Conservation (phyloP, 2,329 filamentous ascomycete species). For the Trichoderma atrobrunneum region DNA sequence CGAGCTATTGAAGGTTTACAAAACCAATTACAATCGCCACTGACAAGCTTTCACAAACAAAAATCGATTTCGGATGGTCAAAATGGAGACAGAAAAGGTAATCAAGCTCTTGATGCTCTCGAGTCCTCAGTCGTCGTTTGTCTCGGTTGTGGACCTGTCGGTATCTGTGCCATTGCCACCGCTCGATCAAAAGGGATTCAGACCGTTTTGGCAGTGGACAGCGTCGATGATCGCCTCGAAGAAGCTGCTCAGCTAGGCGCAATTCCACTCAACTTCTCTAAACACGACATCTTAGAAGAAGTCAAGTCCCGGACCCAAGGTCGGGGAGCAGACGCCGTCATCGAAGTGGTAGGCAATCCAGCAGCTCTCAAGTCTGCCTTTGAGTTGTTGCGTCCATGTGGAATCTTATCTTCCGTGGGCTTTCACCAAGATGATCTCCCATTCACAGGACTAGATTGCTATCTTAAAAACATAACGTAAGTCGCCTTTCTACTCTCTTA, state of each 20-base stretch:
- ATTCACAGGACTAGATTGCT: not conserved
- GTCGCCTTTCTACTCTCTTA: not conserved
- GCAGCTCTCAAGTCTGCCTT: not conserved
- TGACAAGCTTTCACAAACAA: not conserved
- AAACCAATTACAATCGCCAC: not conserved
- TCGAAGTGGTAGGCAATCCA: slow-evolving; percentile 1
- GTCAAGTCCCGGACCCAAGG: not conserved
- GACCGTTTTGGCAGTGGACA: not conserved
- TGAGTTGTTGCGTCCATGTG: not conserved
- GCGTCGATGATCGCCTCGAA: not conserved
- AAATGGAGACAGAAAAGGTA: not conserved
- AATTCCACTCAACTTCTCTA: not conserved
- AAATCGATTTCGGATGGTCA: not conserved
- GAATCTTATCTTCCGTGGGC: not conserved
- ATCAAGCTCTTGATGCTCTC: not conserved
- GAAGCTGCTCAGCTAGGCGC: slow-evolving; percentile 1
- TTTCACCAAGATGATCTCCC: not conserved
- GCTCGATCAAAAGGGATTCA: not conserved
- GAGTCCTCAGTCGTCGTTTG: not conserved
- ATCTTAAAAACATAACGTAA: slow-evolving; percentile 4
- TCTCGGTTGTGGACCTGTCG: not conserved
- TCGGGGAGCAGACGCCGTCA: not conserved
- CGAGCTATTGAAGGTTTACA: not conserved
- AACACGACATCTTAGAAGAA: not conserved
- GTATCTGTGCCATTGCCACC: slow-evolving; percentile 1